Evolutionary conservation across 2,329 filamentous ascomycete species (phyloP).

Genomic region (Thelonectria discophora): DNA sequence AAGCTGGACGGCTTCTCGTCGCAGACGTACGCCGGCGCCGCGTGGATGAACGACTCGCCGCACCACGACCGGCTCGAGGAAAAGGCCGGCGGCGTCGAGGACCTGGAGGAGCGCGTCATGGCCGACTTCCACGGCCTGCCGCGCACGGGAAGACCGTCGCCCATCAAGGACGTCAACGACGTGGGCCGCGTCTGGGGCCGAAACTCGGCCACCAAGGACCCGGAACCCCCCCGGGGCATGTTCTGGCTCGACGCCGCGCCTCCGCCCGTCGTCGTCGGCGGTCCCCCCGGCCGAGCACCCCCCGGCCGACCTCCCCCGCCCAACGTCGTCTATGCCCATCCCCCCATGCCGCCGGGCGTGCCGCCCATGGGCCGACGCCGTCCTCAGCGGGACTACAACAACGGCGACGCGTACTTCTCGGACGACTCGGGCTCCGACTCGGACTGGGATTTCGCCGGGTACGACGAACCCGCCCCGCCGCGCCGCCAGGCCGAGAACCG

Average conservation of each 20-base stretch:
- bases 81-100: too few relatives aligned
- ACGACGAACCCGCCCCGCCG: neutral
- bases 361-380: too few relatives aligned
- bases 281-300: too few relatives aligned
- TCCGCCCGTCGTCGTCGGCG: neutral
- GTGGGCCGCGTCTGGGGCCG: too few relatives aligned
- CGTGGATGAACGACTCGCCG: neutral
- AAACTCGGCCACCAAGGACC: too few relatives aligned
- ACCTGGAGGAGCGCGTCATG: constrained; percentile 15
- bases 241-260: neutral
- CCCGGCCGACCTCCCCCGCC: too few relatives aligned
- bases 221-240: constrained; percentile 1
- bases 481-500: neutral
- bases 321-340: too few relatives aligned
- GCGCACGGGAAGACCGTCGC: neutral
- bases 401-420: neutral
- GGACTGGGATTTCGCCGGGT: neutral
- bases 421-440: neutral
- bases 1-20: constrained; percentile 5
- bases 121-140: constrained; percentile 7
- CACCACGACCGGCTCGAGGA: too few relatives aligned
- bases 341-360: too few relatives aligned
- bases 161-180: neutral
- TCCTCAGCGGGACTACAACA: too few relatives aligned
- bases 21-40: constrained; percentile 7